These are phyloP conservation scores for Starmera stellimalicola DNA, from an alignment of 1,139 yeast genomes.

Conservation along the genomic window DNA sequence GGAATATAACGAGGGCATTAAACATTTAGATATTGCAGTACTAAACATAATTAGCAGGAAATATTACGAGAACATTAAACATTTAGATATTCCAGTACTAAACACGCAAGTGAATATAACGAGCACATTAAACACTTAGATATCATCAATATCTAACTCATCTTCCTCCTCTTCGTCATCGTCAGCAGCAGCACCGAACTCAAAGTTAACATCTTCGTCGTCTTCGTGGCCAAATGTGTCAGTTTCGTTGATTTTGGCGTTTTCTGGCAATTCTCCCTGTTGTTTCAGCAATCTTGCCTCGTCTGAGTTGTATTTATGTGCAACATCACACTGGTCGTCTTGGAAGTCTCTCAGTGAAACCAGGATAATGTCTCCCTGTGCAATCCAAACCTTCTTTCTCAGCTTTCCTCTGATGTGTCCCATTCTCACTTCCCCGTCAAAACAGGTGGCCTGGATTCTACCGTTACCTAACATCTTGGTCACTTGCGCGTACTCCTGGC, in stretches of 20 bases:
- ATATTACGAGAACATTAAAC: no score
- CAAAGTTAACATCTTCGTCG: slow-evolving; percentile 96
- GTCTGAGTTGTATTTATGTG: slow-evolving; percentile 92
- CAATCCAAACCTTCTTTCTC: slow-evolving; percentile 99
- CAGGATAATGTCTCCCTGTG: slow-evolving; percentile 94
- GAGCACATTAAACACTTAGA: slow-evolving; percentile 29
- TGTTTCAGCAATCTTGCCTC: slow-evolving; percentile 96
- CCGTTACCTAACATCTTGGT: slow-evolving; percentile 98
- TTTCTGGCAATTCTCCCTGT: slow-evolving; percentile 94
- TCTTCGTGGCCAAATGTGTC: slow-evolving; percentile 96
- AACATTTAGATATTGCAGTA: no score
- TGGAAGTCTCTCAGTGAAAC: slow-evolving; percentile 97
- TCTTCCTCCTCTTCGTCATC: slow-evolving; percentile 66
- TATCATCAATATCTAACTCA: slow-evolving; percentile 77
- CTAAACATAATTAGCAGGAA: no score
- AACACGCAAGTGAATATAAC: no score
- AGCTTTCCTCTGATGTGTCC: slow-evolving; percentile 98
- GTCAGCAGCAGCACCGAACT: slow-evolving; percentile 91
- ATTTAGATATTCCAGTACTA: no score
- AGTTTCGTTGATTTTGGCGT: slow-evolving; percentile 95
- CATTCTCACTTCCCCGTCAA: slow-evolving; percentile 87
- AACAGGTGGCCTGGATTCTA: slow-evolving; percentile 89
- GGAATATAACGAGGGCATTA: no score
- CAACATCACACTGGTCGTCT: slow-evolving; percentile 97
- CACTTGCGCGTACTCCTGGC: slow-evolving; percentile 98